phyloP scores from a whole-genome alignment of 495 filamentous ascomycete genomes.

The Collariella sp. region DNA sequence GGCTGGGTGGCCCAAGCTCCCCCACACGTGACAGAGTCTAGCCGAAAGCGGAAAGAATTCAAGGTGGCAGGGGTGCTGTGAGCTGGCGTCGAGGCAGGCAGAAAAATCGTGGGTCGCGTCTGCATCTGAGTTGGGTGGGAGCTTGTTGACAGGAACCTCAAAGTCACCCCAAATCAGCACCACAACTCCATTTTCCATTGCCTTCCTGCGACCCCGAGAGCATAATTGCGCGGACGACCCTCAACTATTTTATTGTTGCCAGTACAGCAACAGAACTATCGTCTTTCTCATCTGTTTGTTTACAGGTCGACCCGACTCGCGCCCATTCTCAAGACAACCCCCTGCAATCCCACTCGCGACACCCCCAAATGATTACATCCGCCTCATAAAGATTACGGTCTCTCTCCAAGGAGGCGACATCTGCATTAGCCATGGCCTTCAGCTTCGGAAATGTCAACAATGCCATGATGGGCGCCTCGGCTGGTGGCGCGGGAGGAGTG shows the following conservation, averaged over 20 bases:
- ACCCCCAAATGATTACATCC: slow-evolving; percentile 11
- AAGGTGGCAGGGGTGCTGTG: slow-evolving; percentile 4
- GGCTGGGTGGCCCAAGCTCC: slow-evolving; percentile 26
- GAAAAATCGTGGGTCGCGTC: slow-evolving; percentile 28
- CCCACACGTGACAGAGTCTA: slow-evolving; percentile 20
- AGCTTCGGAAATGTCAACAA: slow-evolving; percentile 38
- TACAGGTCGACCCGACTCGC: background rate
- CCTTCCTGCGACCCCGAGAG: background rate
- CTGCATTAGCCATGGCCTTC: slow-evolving; percentile 55
- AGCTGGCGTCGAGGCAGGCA: slow-evolving; percentile 13
- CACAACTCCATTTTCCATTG: background rate
- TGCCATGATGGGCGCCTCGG: slow-evolving; percentile 19
- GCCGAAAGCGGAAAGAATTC: slow-evolving; percentile 10
- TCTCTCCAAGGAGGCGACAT: slow-evolving; percentile 21
- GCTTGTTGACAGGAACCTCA: slow-evolving; percentile 1
- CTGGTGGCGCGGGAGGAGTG: slow-evolving; percentile 32
- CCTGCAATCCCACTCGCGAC: background rate
- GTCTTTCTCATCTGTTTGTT: background rate
- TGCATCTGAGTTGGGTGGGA: background rate
- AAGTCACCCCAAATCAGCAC: background rate
- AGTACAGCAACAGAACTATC: too few species aligned
- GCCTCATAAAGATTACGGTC: slow-evolving; percentile 21
- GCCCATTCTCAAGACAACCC: background rate
- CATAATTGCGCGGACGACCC: too few species aligned
- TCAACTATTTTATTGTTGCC: background rate